Evolutionary conservation across 2,329 filamentous ascomycete species (phyloP).

Genomic region (Aspergillus japonicus): DNA sequence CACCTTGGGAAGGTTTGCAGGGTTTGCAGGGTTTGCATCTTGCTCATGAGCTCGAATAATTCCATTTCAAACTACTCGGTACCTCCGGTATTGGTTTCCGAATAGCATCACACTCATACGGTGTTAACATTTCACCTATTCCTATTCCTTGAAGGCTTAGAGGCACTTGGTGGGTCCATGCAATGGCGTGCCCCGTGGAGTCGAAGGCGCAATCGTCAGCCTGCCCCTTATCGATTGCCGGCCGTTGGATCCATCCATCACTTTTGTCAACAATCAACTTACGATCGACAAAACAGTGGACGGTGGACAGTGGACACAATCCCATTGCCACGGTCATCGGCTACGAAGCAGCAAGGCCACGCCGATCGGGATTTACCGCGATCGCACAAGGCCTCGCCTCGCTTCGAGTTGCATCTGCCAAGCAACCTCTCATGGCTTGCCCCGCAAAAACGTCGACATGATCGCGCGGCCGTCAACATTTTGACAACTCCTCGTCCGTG

Average conservation of each 20-base stretch:
- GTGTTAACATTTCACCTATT: neutral
- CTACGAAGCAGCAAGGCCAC: neutral
- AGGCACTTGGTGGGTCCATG: constrained; percentile 8
- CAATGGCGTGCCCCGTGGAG: constrained; percentile 23
- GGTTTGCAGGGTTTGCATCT: too few species aligned
- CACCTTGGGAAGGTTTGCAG: too few species aligned
- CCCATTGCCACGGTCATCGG: neutral
- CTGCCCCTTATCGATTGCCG: neutral
- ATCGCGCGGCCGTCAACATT: neutral
- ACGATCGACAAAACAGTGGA: neutral
- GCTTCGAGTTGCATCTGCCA: neutral
- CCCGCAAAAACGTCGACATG: constrained; percentile 4
- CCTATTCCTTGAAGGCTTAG: neutral
- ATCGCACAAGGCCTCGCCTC: neutral
- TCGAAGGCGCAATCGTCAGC: constrained; percentile 17
- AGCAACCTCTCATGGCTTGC: neutral
- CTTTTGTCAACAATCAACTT: neutral
- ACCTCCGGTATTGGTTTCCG: too few species aligned
- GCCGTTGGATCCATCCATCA: neutral
- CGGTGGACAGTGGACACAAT: neutral
- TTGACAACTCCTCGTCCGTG: neutral
- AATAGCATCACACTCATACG: too few species aligned
- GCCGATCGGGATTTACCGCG: neutral
- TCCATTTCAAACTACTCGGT: too few species aligned
- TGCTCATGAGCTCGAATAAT: too few species aligned